Percentiles rank a stretch among this genome's conserved stretches.
Evolutionary conservation across 73 alveolate species (phyloP).

Genomic region (Paramecium octaurelia): DNA sequence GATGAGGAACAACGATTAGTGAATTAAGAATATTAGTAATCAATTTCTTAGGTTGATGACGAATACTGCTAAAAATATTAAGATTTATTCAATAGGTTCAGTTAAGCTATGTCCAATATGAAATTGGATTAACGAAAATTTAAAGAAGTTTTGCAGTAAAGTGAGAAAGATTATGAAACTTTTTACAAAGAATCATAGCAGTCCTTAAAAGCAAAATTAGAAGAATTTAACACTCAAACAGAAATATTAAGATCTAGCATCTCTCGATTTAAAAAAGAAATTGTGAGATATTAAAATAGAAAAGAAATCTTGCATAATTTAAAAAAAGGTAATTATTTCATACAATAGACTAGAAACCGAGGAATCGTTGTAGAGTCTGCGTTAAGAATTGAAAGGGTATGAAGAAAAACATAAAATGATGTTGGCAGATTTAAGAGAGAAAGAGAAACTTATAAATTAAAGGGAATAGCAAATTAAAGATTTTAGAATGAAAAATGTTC

Average conservation of each 20-base stretch:
- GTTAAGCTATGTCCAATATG: constrained; percentile 48
- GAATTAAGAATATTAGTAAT: background rate
- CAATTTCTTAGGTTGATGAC: constrained; percentile 48
- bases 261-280: constrained; percentile 32
- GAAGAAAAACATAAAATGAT: constrained; percentile 47
- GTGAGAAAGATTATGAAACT: constrained; percentile 52
- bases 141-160: constrained; percentile 32
- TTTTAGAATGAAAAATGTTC: constrained; percentile 51
- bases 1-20: background rate
- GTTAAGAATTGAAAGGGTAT: background rate
- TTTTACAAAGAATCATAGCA: constrained; percentile 24
- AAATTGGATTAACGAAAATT: constrained; percentile 44
- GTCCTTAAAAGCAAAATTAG: background rate
- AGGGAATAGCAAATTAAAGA: constrained; percentile 62
- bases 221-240: constrained; percentile 12
- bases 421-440: constrained; percentile 42
- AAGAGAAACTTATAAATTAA: constrained; percentile 44
- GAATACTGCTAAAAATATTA: constrained; percentile 48
- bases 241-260: constrained; percentile 24
- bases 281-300: background rate
- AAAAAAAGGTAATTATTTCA: background rate
- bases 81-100: constrained; percentile 38
- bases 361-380: background rate
- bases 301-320: background rate
- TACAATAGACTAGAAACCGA: background rate